A percentile compares a stretch with the other conserved stretches of the same genome.
Evolutionary conservation across 306 rosid genomes (phyloP).

Genomic region (Hippophae tibetana): DNA sequence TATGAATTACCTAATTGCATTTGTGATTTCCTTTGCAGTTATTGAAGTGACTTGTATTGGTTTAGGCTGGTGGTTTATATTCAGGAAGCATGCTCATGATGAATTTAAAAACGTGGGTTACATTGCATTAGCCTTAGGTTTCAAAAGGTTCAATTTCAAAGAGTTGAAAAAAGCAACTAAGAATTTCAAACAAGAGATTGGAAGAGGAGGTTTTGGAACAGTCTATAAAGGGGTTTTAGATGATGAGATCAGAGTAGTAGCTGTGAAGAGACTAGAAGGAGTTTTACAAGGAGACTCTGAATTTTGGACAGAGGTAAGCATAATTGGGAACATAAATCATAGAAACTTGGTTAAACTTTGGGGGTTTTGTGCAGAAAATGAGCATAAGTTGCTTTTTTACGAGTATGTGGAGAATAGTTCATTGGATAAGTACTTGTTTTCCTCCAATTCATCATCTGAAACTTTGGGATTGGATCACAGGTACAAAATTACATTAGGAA

Average conservation of each 20-base stretch:
- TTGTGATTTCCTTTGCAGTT: conserved; percentile 18
- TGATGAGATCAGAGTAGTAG: conserved; percentile 29
- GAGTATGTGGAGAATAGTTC: conserved; percentile 30
- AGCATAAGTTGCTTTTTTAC: conserved; percentile 30
- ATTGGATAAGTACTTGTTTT: conserved; percentile 23
- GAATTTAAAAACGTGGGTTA: conserved; percentile 28
- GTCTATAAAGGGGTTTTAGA: conserved; percentile 30
- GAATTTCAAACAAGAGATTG: conserved; percentile 20
- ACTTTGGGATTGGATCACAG: conserved; percentile 20
- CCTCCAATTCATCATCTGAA: background rate
- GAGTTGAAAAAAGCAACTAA: conserved; percentile 22
- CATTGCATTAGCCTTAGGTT: conserved; percentile 21
- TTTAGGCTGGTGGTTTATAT: conserved; percentile 25
- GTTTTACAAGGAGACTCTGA: conserved; percentile 31
- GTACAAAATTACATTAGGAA: conserved; percentile 31
- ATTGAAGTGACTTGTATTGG: conserved; percentile 20
- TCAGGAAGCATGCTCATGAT: conserved; percentile 16
- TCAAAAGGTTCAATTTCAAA: conserved; percentile 19
- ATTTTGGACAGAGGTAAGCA: conserved; percentile 40
- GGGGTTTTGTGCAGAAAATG: conserved; percentile 31
- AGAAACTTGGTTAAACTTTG: conserved; percentile 30
- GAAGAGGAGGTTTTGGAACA: conserved; percentile 28
- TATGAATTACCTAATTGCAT: conserved; percentile 15
- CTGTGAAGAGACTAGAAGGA: conserved; percentile 37
- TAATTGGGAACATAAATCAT: conserved; percentile 35